Conservation (phyloP, 2,329 filamentous ascomycete genomes). For the Colletotrichum salicis region DNA sequence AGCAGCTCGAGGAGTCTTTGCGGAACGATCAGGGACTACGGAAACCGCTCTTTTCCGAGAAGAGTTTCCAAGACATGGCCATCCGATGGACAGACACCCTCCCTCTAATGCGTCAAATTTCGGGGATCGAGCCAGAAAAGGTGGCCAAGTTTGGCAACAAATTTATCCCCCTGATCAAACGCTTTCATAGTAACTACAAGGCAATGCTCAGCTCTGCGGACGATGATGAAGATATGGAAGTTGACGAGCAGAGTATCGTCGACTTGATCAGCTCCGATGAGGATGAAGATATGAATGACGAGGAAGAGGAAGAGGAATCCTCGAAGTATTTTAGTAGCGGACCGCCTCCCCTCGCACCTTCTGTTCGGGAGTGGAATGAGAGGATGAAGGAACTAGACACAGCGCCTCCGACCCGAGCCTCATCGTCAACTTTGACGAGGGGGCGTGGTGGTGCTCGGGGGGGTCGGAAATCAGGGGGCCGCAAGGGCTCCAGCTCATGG, state of each 20-base stretch:
- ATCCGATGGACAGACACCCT: conserved; percentile 72
- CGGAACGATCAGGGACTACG: conserved; percentile 68
- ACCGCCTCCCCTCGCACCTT: conserved; percentile 30
- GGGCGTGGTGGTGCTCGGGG: conserved; percentile 40
- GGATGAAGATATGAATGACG: conserved; percentile 48
- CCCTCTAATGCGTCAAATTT: conserved; percentile 71
- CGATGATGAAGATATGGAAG: conserved; percentile 30
- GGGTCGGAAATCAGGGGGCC: conserved; percentile 36
- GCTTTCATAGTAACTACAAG: conserved; percentile 57
- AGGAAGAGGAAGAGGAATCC: conserved; percentile 51
- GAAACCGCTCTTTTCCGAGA: conserved; percentile 73
- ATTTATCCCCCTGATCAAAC: conserved; percentile 69
- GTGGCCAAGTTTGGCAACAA: conserved; percentile 69
- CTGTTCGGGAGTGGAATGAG: conserved; percentile 42
- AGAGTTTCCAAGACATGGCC: conserved; percentile 77
- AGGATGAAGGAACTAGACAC: conserved; percentile 43
- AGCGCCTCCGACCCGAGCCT: conserved; percentile 37
- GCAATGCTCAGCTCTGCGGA: conserved; percentile 57
- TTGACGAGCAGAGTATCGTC: conserved; percentile 57
- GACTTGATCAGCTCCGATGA: conserved; percentile 63
- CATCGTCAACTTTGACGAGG: conserved; percentile 18
- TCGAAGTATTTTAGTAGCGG: conserved; percentile 60
- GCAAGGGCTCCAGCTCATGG: conserved; percentile 27
- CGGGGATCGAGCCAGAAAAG: conserved; percentile 70
- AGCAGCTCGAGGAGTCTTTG: conserved; percentile 68